Base-by-base conservation (phyloP, 176 grass and related monocot species). In the Carex kokanica region DNA sequence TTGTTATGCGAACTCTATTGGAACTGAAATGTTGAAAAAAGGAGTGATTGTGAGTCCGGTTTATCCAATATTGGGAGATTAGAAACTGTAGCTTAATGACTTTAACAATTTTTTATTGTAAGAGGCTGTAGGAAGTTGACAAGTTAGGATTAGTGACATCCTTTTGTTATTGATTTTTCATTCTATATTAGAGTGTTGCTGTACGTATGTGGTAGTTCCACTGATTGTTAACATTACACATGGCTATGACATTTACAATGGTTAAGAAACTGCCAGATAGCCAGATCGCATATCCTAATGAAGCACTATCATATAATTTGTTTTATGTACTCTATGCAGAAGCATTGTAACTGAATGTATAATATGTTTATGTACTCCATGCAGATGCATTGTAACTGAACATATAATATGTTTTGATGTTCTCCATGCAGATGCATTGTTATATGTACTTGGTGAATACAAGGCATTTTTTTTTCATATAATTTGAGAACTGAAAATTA, bases 401-500 rank as follows among this genome's bases (percentile, higher is more conserved):
- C 40, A 43, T 8, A 43, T 43, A 43, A 43, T 43, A 43, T 43
- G 40, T 43, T 43, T 43, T 43, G 40, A 43, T 43, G 6, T 43
- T 7, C 40, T 47, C 45, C 45, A 47, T 47, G 45, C 45, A 47
- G 45, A 11, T 47, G 45, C 9, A 47, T 47, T 47, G 45, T 47
- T 47, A 11, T 45, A 45, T 45, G 58, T 7, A 60, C 58, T 60
- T 20, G 0, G 1, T 60, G 58, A 49, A 60, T 7, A 34, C 15
- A 14, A 4, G 14, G 7, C 70, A 80, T 85, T 69, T 63, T 75
- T n/a, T 45, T 45, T 49, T 86, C 57, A 63, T 64, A 4, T 21
- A 51, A 20, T 20, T 27, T 24, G 8, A 77, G n/a, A 21, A 77
- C 21, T 77, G 34, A 31, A 21, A 51, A 45, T 45, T 45, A 45